Percentiles rank a stretch among this genome's conserved stretches.
phyloP scores from a whole-genome alignment of 345 rosid genomes.

The Dipteronia dyeriana region DNA sequence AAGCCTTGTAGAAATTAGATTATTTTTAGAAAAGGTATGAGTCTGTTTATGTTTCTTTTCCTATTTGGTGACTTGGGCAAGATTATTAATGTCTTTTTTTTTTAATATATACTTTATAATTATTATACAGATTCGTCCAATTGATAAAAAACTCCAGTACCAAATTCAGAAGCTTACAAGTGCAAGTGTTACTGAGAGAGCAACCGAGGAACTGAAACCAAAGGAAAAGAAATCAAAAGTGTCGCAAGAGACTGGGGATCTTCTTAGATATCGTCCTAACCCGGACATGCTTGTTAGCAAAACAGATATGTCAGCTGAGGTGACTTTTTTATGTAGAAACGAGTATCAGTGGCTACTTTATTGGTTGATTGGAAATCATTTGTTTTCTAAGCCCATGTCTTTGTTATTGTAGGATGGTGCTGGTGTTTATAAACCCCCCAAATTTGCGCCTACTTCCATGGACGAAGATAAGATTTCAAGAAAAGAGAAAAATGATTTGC shows the following conservation, averaged over 20 bases:
- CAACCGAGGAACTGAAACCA: slow-evolving; percentile 30
- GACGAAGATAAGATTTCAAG: slow-evolving; percentile 75
- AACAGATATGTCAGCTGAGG: slow-evolving; percentile 37
- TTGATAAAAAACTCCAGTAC: slow-evolving; percentile 89
- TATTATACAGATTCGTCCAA: slow-evolving; percentile 68
- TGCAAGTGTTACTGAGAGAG: slow-evolving; percentile 40
- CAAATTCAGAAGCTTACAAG: slow-evolving; percentile 82
- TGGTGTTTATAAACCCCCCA: slow-evolving; percentile 71
- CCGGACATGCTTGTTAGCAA: slow-evolving; percentile 73
- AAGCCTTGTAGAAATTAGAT: slow-evolving; percentile 86
- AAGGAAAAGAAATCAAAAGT: slow-evolving; percentile 40
- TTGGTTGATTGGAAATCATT: slow-evolving; percentile 5
- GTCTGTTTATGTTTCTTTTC: not conserved
- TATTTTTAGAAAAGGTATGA: slow-evolving; percentile 85
- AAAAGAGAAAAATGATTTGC: slow-evolving; percentile 64
- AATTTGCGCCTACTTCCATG: slow-evolving; percentile 73
- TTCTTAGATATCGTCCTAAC: slow-evolving; percentile 72
- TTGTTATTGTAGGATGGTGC: slow-evolving; percentile 45
- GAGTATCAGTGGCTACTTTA: not conserved
- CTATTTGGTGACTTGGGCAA: not conserved
- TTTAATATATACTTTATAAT: slow-evolving; percentile 1
- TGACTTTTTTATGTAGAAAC: slow-evolving; percentile 23
- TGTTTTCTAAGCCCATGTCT: slow-evolving; percentile 23
- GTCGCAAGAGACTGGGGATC: slow-evolving; percentile 57
- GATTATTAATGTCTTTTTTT: not conserved